Conservation (phyloP, 805 yeast genomes). For the Groenewaldozyma salmanticensis region DNA sequence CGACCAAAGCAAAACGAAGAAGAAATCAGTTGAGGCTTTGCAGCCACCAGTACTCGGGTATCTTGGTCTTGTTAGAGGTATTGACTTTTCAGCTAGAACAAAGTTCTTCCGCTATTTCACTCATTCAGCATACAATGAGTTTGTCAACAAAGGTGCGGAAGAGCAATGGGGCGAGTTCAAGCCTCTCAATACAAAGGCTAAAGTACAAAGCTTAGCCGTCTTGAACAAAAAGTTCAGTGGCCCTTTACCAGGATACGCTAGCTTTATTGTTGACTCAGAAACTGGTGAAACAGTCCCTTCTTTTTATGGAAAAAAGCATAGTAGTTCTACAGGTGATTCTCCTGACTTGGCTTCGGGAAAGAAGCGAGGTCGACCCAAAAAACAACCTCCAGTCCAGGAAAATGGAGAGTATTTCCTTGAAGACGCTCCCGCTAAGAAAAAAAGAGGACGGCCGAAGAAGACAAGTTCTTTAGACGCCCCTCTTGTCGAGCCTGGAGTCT, state of each 20-base stretch:
- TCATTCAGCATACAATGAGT: slow-evolving; percentile 30
- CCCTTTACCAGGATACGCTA: slow-evolving; percentile 12
- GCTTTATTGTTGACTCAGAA: slow-evolving; percentile 4
- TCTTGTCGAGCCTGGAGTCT: too few species aligned
- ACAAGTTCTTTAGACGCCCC: too few species aligned
- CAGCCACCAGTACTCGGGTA: slow-evolving; percentile 25
- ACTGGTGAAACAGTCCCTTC: slow-evolving; percentile 12
- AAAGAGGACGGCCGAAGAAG: too few species aligned
- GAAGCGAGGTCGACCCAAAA: background rate
- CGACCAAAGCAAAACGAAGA: slow-evolving; percentile 27
- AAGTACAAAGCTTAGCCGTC: slow-evolving; percentile 1
- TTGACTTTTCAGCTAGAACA: slow-evolving; percentile 64
- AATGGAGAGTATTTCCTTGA: too few species aligned
- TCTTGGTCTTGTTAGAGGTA: slow-evolving; percentile 44
- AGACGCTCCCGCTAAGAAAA: too few species aligned
- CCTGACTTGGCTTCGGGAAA: background rate
- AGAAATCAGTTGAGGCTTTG: slow-evolving; percentile 16
- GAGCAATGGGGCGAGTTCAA: slow-evolving; percentile 24
- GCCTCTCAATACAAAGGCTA: slow-evolving; percentile 5
- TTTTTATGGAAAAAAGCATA: slow-evolving; percentile 21
- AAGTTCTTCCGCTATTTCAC: slow-evolving; percentile 62
- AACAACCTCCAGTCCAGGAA: background rate
- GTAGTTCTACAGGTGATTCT: background rate
- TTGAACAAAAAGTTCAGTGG: slow-evolving; percentile 5
- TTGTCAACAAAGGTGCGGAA: slow-evolving; percentile 23